A percentile compares a stretch with the other conserved stretches of the same genome.
Evolutionary conservation across 768 basidiomycete genomes (phyloP).

Genomic region (Cyclocybe cylindracea): DNA sequence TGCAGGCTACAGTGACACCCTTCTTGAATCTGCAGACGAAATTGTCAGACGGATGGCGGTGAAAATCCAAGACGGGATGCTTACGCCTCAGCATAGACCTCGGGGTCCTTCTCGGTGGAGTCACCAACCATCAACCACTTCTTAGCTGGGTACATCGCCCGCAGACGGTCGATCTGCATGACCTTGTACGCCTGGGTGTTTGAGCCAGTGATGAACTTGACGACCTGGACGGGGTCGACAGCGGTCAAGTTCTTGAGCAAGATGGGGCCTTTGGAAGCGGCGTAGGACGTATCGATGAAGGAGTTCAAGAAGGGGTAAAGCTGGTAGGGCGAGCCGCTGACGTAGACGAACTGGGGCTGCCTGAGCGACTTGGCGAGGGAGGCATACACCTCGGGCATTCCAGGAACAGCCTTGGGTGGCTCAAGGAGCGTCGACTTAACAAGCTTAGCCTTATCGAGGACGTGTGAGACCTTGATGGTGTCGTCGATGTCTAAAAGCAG

Average conservation of each 20-base stretch:
- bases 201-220: conserved; percentile 26
- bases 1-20: conserved; percentile 37
- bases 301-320: conserved; percentile 43
- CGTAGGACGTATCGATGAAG: conserved; percentile 37
- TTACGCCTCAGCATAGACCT: conserved; percentile 43
- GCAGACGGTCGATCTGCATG: conserved; percentile 36
- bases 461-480: conserved; percentile 43
- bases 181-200: conserved; percentile 37
- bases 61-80: background rate
- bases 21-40: conserved; percentile 30
- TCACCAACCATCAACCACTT: conserved; percentile 44
- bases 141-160: conserved; percentile 44
- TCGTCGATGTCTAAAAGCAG: conserved; percentile 40
- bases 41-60: background rate
- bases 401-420: conserved; percentile 37
- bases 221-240: conserved; percentile 26
- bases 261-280: conserved; percentile 38
- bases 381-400: conserved; percentile 44
- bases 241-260: conserved; percentile 39
- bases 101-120: conserved; percentile 47
- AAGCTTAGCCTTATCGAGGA: conserved; percentile 33
- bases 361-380: conserved; percentile 36
- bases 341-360: conserved; percentile 40
- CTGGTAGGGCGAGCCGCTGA: conserved; percentile 45
- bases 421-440: conserved; percentile 41